A percentile compares a stretch with the other conserved stretches of the same genome.
These are phyloP conservation scores for Beauveria medogensis DNA, from an alignment of 2,329 filamentous ascomycete genomes.

Conservation along the genomic window DNA sequence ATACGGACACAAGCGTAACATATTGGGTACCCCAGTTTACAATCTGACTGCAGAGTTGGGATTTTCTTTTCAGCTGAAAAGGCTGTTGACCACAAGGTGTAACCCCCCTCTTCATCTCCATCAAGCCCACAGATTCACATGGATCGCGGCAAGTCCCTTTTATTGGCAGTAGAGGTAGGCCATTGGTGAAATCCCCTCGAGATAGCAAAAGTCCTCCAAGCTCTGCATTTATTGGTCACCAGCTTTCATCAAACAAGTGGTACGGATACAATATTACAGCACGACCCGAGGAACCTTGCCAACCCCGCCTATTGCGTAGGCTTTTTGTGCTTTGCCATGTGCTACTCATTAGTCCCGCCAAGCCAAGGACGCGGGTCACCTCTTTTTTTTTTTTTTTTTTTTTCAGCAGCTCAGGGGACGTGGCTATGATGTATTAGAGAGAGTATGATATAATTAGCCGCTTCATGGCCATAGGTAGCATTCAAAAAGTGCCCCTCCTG, in stretches of 20 bases:
- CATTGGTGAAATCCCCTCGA: too few species aligned
- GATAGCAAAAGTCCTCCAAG: not conserved
- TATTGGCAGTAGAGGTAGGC: not conserved
- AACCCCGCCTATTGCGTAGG: not conserved
- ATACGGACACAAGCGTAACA: too few species aligned
- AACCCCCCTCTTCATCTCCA: not conserved
- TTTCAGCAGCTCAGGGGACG: slow-evolving; percentile 9
- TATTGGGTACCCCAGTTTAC: too few species aligned
- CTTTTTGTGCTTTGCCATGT: not conserved
- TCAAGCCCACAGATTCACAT: not conserved
- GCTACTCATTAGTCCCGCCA: not conserved
- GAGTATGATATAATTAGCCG: not conserved
- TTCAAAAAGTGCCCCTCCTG: slow-evolving; percentile 2
- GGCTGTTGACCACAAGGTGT: not conserved
- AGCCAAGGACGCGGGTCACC: not conserved
- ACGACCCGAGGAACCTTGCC: too few species aligned
- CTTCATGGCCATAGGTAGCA: not conserved
- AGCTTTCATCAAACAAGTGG: too few species aligned
- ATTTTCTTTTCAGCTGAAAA: not conserved
- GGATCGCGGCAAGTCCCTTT: not conserved
- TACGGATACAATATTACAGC: too few species aligned
- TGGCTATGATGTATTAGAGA: not conserved
- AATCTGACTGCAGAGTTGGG: too few species aligned
- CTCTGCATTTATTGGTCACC: not conserved
- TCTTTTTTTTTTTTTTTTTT: not conserved